A percentile compares a stretch with the other conserved stretches of the same genome.
phyloP scores from a whole-genome alignment of 257 asterid genomes.

The Oldenlandia corymbosa region DNA sequence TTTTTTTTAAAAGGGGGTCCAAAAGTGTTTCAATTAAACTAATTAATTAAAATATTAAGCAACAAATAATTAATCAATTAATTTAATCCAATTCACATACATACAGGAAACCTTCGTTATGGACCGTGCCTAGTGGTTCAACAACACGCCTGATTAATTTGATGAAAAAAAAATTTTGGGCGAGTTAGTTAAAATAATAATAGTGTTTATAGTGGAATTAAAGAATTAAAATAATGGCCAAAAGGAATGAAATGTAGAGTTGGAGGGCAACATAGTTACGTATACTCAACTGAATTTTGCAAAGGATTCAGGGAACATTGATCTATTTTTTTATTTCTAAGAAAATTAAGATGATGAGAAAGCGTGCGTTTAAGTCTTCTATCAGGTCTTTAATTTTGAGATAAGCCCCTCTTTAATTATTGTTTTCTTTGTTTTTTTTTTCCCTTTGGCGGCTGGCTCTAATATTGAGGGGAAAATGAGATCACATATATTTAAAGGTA shows the following conservation, averaged over 20 bases:
- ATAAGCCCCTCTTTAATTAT: constrained; percentile 5
- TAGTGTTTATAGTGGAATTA: neutral
- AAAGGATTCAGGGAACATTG: constrained; percentile 16
- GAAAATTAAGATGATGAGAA: neutral
- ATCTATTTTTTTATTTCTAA: constrained; percentile 3
- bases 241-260: neutral
- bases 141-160: constrained; percentile 11
- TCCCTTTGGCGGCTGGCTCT: too few species aligned
- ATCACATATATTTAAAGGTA: too few species aligned
- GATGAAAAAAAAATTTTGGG: too few species aligned
- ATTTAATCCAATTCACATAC: too few species aligned
- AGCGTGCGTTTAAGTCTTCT: constrained; percentile 8
- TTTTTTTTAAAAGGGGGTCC: constrained; percentile 11
- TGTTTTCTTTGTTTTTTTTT: too few species aligned
- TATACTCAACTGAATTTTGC: constrained; percentile 10
- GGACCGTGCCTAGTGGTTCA: constrained; percentile 13
- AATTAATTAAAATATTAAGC: too few species aligned
- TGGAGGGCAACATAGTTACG: constrained; percentile 26
- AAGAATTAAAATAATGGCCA: neutral
- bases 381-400: neutral
- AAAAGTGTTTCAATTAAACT: too few species aligned
- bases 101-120: too few species aligned
- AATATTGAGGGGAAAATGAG: too few species aligned
- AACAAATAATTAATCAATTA: too few species aligned
- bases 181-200: too few species aligned